Evolutionary conservation across 441 rosid genomes (phyloP).

Genomic region (Croton laevigatus): DNA sequence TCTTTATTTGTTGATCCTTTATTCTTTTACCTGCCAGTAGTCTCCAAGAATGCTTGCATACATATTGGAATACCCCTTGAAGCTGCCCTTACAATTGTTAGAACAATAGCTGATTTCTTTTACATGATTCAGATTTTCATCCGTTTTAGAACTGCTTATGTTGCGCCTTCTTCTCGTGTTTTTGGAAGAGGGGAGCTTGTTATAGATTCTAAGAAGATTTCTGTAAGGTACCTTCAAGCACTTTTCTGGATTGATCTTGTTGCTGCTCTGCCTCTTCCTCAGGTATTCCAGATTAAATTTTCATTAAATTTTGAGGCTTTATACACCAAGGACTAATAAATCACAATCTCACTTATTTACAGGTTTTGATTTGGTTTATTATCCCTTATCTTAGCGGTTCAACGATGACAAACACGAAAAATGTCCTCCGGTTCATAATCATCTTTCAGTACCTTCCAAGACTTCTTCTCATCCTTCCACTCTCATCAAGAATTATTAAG

Average conservation of each 20-base stretch:
- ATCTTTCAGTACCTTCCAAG: conserved; percentile 78
- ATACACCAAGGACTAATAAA: background rate
- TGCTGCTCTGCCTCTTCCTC: conserved; percentile 90
- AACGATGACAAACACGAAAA: conserved; percentile 67
- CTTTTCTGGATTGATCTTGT: conserved; percentile 69
- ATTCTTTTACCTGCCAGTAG: conserved; percentile 70
- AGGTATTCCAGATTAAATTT: conserved; percentile 34
- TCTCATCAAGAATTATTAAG: conserved; percentile 66
- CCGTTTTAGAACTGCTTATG: conserved; percentile 73
- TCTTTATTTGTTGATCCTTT: conserved; percentile 87
- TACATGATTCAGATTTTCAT: conserved; percentile 64
- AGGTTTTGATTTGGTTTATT: conserved; percentile 77
- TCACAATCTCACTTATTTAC: conserved; percentile 16
- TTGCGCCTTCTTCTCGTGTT: conserved; percentile 88
- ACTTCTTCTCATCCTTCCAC: conserved; percentile 63
- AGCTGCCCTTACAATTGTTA: conserved; percentile 51
- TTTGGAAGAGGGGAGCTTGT: conserved; percentile 95
- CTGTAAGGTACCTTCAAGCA: conserved; percentile 50
- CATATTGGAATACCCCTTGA: conserved; percentile 55
- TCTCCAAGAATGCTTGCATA: conserved; percentile 53
- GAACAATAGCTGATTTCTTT: conserved; percentile 73
- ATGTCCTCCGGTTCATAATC: conserved; percentile 71
- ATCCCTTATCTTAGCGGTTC: conserved; percentile 70
- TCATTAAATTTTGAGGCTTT: background rate
- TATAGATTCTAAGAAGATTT: conserved; percentile 66